Evolutionary conservation across 1,284 basidiomycete species (phyloP).

Genomic region (Cryptococcus sp.): DNA sequence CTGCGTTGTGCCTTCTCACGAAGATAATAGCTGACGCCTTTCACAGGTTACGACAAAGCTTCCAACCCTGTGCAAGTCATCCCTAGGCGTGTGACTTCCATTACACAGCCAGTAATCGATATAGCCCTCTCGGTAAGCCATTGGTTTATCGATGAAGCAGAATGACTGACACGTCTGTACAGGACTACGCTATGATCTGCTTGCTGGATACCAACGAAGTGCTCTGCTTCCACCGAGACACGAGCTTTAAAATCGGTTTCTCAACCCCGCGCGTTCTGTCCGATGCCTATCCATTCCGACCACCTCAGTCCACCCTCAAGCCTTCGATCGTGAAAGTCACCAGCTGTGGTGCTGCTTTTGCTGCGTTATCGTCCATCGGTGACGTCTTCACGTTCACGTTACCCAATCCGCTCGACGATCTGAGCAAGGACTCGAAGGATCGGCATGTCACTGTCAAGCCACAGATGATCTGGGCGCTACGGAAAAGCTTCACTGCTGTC

Average conservation of each 20-base stretch:
- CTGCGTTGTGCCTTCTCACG: conserved; percentile 12
- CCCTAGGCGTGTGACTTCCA: conserved; percentile 80
- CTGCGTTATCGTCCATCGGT: conserved; percentile 80
- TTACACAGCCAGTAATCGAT: conserved; percentile 68
- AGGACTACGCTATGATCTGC: conserved; percentile 80
- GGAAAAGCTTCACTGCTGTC: conserved; percentile 83
- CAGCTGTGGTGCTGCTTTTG: conserved; percentile 78
- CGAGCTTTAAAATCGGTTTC: conserved; percentile 74
- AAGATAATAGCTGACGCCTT: neutral
- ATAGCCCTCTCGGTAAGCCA: conserved; percentile 68
- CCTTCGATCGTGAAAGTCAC: conserved; percentile 79
- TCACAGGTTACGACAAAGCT: conserved; percentile 68
- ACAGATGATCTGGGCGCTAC: conserved; percentile 86
- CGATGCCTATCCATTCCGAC: conserved; percentile 74
- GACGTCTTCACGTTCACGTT: conserved; percentile 86
- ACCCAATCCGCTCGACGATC: conserved; percentile 54
- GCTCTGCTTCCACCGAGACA: conserved; percentile 77
- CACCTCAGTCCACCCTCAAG: conserved; percentile 70
- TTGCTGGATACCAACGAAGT: conserved; percentile 75
- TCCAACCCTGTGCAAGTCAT: conserved; percentile 75
- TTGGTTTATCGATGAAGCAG: conserved; percentile 16
- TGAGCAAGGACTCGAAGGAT: conserved; percentile 49
- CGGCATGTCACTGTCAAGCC: conserved; percentile 65
- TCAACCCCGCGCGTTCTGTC: conserved; percentile 69
- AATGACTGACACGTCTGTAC: neutral